A percentile compares a stretch with the other conserved stretches of the same genome.
phyloP scores from a whole-genome alignment of 2,329 filamentous ascomycete genomes.

The Aspergillus persii region DNA sequence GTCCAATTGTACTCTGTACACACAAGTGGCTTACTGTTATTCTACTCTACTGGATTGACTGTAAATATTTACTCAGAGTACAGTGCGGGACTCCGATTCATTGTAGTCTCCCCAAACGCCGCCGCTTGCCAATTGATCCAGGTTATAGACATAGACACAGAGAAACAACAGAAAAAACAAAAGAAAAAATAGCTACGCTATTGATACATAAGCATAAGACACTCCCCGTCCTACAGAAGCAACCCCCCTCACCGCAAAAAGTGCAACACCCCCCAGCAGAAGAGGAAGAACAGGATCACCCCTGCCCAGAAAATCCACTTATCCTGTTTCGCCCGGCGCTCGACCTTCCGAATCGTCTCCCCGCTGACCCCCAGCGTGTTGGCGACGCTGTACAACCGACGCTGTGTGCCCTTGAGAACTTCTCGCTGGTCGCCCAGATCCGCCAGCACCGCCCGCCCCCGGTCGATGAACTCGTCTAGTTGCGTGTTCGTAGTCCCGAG shows the following conservation, averaged over 20 bases:
- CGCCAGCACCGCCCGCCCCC: constrained; percentile 83
- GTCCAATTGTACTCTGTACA: too few species aligned
- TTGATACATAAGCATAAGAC: constrained; percentile 1
- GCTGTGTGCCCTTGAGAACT: constrained; percentile 92
- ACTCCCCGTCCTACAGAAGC: not conserved
- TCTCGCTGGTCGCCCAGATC: constrained; percentile 88
- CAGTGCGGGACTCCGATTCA: not conserved
- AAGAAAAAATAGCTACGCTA: not conserved
- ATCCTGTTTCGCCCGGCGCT: constrained; percentile 85
- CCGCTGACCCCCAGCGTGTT: constrained; percentile 92
- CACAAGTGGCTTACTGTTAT: too few species aligned
- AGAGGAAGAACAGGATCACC: constrained; percentile 80
- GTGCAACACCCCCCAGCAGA: constrained; percentile 88
- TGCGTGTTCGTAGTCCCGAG: constrained; percentile 77
- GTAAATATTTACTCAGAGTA: too few species aligned
- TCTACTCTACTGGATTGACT: not conserved
- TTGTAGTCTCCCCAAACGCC: not conserved
- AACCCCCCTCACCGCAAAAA: constrained; percentile 64
- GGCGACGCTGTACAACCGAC: constrained; percentile 83
- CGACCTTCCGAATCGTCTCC: constrained; percentile 96
- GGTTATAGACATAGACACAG: not conserved
- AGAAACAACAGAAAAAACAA: not conserved
- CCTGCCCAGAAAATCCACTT: constrained; percentile 97
- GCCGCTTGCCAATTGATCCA: not conserved
- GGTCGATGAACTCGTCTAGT: constrained; percentile 89